phyloP scores from a whole-genome alignment of 1,284 basidiomycete species.

The Waitea zeae region DNA sequence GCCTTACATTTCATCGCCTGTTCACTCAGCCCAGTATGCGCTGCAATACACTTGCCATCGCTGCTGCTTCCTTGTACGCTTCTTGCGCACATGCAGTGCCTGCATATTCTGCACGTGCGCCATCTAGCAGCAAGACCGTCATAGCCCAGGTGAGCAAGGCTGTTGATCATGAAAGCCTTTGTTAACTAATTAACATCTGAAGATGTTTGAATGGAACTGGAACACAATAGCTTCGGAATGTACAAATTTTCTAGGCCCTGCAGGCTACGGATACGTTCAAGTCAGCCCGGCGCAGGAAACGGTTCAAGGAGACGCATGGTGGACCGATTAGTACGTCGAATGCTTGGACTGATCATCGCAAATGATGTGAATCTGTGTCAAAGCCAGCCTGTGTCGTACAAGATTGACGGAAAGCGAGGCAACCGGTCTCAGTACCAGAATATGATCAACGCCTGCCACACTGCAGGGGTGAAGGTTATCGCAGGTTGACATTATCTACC shows the following conservation, averaged over 20 bases:
- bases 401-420: conserved; percentile 38
- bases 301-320: conserved; percentile 26
- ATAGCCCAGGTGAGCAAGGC: background rate
- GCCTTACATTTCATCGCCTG: no score
- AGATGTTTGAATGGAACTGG: conserved; percentile 44
- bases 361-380: no score
- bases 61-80: no score
- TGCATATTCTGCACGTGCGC: no score
- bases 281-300: conserved; percentile 14
- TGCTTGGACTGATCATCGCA: no score
- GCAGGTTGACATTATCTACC: conserved; percentile 21
- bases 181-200: no score
- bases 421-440: conserved; percentile 30
- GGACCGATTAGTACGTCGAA: conserved; percentile 55
- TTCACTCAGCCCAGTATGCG: no score
- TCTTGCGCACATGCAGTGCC: no score
- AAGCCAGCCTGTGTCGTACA: conserved; percentile 40
- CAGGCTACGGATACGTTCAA: conserved; percentile 28
- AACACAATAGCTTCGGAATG: conserved; percentile 38
- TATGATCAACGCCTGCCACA: conserved; percentile 41
- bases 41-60: no score
- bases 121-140: background rate
- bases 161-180: no score
- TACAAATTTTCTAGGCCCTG: conserved; percentile 44
- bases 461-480: conserved; percentile 42